Conservation (phyloP, 2,329 filamentous ascomycete genomes). For the Cladosporium sp. region DNA sequence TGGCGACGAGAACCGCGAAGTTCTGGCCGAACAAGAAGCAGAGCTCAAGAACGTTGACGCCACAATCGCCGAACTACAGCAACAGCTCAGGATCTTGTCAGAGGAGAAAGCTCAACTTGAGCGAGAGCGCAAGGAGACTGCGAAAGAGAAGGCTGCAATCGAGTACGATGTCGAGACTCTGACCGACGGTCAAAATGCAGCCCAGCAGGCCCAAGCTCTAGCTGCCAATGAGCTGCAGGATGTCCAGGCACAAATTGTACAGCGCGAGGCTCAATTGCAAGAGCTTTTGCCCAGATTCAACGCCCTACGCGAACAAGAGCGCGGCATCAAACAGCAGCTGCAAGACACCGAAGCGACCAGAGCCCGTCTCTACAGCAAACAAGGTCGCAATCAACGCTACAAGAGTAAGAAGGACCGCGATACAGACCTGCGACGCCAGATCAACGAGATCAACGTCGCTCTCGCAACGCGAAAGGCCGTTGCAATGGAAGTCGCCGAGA, state of each 20-base stretch:
- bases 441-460: slow-evolving; percentile 74
- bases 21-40: slow-evolving; percentile 71
- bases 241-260: slow-evolving; percentile 71
- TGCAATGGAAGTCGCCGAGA: slow-evolving; percentile 78
- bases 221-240: slow-evolving; percentile 71
- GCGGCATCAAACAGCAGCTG: slow-evolving; percentile 67
- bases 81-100: slow-evolving; percentile 79
- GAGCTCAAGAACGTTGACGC: slow-evolving; percentile 74
- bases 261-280: slow-evolving; percentile 74
- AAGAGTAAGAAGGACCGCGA: slow-evolving; percentile 87
- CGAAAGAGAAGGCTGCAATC: slow-evolving; percentile 76
- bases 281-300: slow-evolving; percentile 76
- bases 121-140: slow-evolving; percentile 80
- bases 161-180: slow-evolving; percentile 83
- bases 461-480: slow-evolving; percentile 81
- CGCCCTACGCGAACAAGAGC: slow-evolving; percentile 71
- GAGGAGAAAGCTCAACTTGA: slow-evolving; percentile 87
- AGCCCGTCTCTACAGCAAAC: slow-evolving; percentile 84
- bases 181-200: slow-evolving; percentile 76
- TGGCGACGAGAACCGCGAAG: slow-evolving; percentile 75
- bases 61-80: slow-evolving; percentile 75
- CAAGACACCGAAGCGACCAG: slow-evolving; percentile 73
- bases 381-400: slow-evolving; percentile 84
- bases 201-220: slow-evolving; percentile 69
- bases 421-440: slow-evolving; percentile 75